phyloP scores from a whole-genome alignment of 2,329 filamentous ascomycete species.

The Colletotrichum sp. region DNA sequence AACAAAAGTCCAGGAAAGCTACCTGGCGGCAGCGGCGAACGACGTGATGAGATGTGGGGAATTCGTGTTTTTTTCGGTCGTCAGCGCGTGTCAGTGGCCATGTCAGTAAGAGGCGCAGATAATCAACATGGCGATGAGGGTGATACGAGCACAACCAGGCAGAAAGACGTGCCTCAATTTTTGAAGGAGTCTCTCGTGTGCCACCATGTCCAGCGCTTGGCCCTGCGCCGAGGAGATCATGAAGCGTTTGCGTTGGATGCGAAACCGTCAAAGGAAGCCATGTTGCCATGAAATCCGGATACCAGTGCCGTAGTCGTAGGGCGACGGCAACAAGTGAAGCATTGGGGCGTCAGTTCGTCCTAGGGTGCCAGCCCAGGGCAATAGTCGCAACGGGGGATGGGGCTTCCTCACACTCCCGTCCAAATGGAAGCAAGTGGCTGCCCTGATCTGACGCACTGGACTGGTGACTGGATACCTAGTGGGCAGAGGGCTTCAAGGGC shows the following conservation, averaged over 20 bases:
- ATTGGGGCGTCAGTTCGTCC: background rate
- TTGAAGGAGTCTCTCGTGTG: background rate
- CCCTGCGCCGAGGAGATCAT: background rate
- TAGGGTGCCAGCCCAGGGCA: background rate
- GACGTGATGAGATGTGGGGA: background rate
- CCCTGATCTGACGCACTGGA: background rate
- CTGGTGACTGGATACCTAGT: background rate
- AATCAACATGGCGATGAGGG: background rate
- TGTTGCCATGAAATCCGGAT: background rate
- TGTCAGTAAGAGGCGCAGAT: background rate
- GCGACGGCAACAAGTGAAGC: background rate
- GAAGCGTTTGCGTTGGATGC: background rate
- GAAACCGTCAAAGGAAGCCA: background rate
- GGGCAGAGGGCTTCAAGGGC: background rate
- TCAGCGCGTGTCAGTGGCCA: background rate
- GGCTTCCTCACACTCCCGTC: background rate
- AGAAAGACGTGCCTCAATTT: background rate
- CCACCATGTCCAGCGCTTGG: background rate
- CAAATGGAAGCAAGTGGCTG: background rate
- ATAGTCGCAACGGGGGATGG: background rate
- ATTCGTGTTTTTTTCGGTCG: background rate
- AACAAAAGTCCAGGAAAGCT: background rate
- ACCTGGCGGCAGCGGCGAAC: background rate
- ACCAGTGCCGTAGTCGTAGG: background rate
- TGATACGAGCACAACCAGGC: slow-evolving; percentile 8